Evolutionary conservation across 2,329 filamentous ascomycete genomes (phyloP), one percentile per base, ranked within the genome.

Genomic region (Coniochaeta hoffmannii): DNA sequence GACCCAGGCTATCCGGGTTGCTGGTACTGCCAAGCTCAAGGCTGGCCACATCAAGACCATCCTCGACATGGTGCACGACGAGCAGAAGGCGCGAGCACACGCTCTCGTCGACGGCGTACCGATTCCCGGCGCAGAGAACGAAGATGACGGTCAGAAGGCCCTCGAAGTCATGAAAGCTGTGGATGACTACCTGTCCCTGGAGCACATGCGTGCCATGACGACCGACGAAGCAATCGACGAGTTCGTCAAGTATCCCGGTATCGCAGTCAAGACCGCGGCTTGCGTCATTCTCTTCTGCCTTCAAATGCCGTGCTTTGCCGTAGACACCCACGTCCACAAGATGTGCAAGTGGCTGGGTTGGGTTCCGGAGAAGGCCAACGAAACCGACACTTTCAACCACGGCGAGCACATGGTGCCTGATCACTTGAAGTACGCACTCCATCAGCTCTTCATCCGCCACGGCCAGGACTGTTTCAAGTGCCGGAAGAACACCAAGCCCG

Each of bases 21-120:
- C 88, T 10, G 90, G 90, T 0, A 73, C 92, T 2, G 86, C 83
- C 2, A 78, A 81, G n/a, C 76, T 77, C 15, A 94, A 92, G 69
- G 85, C 83, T 57, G 85, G 79, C 53, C 77, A 86, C 60, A 89
- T 95, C 64, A 90, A 92, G 66, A 70, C 72, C 15, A 90, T 90
- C 34, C 74, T 95, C 9, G 81, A 90, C 53, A 82, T 85, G 69
- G 86, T 91, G 0, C 83, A 87, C 64, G 73, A 83, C 46, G 84
- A 90, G 61, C 90, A 89, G 54, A 72, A 82, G 26, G 58, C 65
- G 28, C 64, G 70, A 22, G 64, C 65, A 14, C 69, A 78, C 19
- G 76, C 75, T 0, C 73, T 85, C 22, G 50, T 73, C 1, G 65
- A 69, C 31, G 76, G 76, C 36, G 73, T 73, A 0, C 66, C 72